These are phyloP conservation scores for Trichoderma brevicompactum DNA, from an alignment of 2,329 filamentous ascomycete genomes.

Conservation along the genomic window DNA sequence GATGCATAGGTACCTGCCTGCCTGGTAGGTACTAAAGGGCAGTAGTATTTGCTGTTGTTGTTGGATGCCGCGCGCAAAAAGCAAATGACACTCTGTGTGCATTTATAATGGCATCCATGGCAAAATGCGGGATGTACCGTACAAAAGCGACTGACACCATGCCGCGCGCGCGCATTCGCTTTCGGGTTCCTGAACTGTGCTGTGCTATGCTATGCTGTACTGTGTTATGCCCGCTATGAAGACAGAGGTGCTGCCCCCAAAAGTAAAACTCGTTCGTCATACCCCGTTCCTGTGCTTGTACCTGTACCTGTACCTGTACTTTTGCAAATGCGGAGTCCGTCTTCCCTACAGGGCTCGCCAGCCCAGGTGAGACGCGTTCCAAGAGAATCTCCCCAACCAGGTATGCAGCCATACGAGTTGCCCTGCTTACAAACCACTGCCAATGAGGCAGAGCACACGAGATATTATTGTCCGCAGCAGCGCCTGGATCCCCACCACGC, in stretches of 20 bases:
- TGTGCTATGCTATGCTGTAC: neutral
- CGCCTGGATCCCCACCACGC: slow-evolving; percentile 14
- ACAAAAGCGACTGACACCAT: neutral
- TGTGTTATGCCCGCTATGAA: too few species aligned
- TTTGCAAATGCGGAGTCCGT: too few species aligned
- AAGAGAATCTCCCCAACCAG: too few species aligned
- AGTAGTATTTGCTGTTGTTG: too few species aligned
- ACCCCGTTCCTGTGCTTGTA: too few species aligned
- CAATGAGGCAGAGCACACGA: slow-evolving; percentile 13
- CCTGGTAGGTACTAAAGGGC: too few species aligned
- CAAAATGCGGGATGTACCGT: neutral
- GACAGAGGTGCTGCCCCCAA: too few species aligned
- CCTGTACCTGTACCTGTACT: too few species aligned
- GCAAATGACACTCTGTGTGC: neutral
- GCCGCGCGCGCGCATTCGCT: slow-evolving; percentile 7
- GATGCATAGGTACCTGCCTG: neutral
- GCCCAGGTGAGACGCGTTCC: too few species aligned
- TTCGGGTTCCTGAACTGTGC: slow-evolving; percentile 5
- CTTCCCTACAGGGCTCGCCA: too few species aligned
- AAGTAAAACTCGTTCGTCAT: too few species aligned
- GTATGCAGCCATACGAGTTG: neutral
- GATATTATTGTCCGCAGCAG: slow-evolving; percentile 14
- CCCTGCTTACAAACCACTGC: slow-evolving; percentile 14
- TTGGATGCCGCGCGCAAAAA: too few species aligned
- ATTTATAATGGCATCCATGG: neutral